Conservation (phyloP, 495 filamentous ascomycete genomes). For the Aspergillus wentii region DNA sequence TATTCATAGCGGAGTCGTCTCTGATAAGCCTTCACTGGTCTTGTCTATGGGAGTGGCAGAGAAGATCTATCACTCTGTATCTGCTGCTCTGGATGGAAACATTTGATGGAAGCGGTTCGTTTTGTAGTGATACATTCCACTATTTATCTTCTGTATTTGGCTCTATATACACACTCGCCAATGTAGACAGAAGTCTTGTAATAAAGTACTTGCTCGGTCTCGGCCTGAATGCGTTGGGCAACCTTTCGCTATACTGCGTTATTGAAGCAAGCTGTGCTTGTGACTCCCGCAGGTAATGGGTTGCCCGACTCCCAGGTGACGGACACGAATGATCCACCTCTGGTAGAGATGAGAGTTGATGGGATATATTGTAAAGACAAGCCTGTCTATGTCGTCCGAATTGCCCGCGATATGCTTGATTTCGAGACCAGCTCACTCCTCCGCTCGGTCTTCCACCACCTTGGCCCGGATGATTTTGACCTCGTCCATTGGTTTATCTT, state of each 20-base stretch:
- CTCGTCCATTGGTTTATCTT: slow-evolving; percentile 78
- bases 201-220: neutral
- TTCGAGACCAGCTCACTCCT: slow-evolving; percentile 26
- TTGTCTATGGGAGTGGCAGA: slow-evolving; percentile 65
- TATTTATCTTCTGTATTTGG: slow-evolving; percentile 10
- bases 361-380: neutral
- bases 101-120: slow-evolving; percentile 82
- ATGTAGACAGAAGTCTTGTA: neutral
- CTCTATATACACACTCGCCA: neutral
- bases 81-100: slow-evolving; percentile 80
- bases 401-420: too few species aligned
- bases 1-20: slow-evolving; percentile 38
- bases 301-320: too few species aligned
- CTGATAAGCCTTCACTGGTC: slow-evolving; percentile 68
- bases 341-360: neutral
- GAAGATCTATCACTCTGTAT: slow-evolving; percentile 75
- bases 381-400: too few species aligned
- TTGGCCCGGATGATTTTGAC: slow-evolving; percentile 74
- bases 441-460: slow-evolving; percentile 54
- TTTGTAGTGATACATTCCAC: slow-evolving; percentile 51
- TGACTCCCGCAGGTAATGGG: neutral
- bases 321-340: neutral
- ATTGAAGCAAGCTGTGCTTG: neutral
- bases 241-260: neutral
- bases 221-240: neutral